Evolutionary conservation across 2,329 filamentous ascomycete species (phyloP).

Genomic region (Aspergillus uvarum): DNA sequence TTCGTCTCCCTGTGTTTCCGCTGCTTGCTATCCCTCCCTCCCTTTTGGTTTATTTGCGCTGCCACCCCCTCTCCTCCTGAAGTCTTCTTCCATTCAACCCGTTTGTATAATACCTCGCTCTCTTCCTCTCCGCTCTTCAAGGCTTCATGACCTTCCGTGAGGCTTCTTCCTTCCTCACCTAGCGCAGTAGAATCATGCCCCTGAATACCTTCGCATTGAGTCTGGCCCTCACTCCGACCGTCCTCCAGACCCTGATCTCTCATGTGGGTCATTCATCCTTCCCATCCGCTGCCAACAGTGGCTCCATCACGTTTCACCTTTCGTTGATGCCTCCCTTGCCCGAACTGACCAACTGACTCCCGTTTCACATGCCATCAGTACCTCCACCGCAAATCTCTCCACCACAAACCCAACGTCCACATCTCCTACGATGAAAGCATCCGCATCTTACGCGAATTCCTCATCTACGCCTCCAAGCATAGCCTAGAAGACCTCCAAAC

Average conservation of each 20-base stretch:
- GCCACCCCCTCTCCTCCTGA: background rate
- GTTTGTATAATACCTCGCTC: too few species aligned
- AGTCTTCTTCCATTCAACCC: background rate
- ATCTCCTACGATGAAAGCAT: constrained; percentile 94
- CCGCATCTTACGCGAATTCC: constrained; percentile 80
- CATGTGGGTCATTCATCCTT: constrained; percentile 62
- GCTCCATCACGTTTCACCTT: background rate
- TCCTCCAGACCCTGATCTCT: constrained; percentile 79
- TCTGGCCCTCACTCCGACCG: constrained; percentile 81
- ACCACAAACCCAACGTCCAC: constrained; percentile 80
- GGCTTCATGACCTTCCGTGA: background rate
- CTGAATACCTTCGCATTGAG: constrained; percentile 80
- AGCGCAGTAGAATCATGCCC: constrained; percentile 46
- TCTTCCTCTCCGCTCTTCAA: background rate
- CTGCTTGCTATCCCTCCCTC: background rate
- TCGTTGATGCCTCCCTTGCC: background rate
- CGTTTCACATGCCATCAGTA: constrained; percentile 57
- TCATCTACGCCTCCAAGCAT: constrained; percentile 80
- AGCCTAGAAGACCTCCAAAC: constrained; percentile 90
- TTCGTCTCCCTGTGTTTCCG: background rate
- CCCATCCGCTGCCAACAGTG: background rate
- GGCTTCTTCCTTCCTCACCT: background rate
- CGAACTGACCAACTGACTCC: background rate
- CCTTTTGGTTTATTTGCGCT: background rate
- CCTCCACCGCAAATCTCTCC: constrained; percentile 72